A percentile compares a stretch with the other conserved stretches of the same genome.
These are phyloP conservation scores for Erysiphe pulchra DNA, from an alignment of 2,329 filamentous ascomycete genomes.

Conservation along the genomic window DNA sequence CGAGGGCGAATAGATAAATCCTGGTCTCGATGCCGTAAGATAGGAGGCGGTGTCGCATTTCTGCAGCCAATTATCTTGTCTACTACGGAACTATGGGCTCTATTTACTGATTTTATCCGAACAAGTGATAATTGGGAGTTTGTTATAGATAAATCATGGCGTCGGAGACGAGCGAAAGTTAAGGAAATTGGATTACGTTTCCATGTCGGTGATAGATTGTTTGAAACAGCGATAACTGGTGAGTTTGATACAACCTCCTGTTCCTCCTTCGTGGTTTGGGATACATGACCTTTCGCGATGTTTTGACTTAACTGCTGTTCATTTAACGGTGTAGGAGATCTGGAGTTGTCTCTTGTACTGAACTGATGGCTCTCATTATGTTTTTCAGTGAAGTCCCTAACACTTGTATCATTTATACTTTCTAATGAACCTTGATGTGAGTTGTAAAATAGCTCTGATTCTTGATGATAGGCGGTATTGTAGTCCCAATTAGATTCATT, in stretches of 20 bases:
- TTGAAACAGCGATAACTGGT: slow-evolving; percentile 2
- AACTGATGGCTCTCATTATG: neutral
- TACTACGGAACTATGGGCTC: neutral
- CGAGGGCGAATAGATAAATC: neutral
- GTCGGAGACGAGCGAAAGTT: slow-evolving; percentile 1
- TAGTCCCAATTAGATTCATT: slow-evolving; percentile 8
- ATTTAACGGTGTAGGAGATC: neutral
- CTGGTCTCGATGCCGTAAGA: neutral
- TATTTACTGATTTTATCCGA: neutral
- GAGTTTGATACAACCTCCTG: slow-evolving; percentile 3
- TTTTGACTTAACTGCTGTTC: neutral
- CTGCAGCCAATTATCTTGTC: neutral
- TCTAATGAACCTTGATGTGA: neutral
- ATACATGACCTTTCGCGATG: neutral
- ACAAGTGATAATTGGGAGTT: neutral
- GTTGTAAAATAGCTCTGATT: slow-evolving; percentile 1
- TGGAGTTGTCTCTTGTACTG: neutral
- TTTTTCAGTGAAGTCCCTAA: neutral
- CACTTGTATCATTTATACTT: neutral
- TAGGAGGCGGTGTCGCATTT: slow-evolving; percentile 1
- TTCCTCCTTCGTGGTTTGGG: neutral
- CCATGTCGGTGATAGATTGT: slow-evolving; percentile 1
- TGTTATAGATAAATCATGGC: slow-evolving; percentile 1
- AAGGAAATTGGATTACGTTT: slow-evolving; percentile 2
- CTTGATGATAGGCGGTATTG: slow-evolving; percentile 8